Evolutionary conservation across 225 moss, liverwort and hornwort genomes (phyloP), one percentile per base, ranked within the genome.

Genomic region (Anthoceros angustus): DNA sequence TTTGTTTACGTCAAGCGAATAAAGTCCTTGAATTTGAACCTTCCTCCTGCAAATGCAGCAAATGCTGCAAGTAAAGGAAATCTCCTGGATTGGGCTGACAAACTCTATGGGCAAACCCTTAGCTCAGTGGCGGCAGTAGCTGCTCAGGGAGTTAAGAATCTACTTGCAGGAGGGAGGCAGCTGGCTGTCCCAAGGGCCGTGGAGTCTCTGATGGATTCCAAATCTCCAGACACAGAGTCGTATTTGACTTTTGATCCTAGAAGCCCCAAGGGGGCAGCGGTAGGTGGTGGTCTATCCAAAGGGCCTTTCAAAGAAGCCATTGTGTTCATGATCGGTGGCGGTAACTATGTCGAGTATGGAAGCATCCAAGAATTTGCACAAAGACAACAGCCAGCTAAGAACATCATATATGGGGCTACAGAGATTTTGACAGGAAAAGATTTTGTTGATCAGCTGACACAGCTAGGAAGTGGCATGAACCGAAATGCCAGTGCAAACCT

Each of bases 291-390:
- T 77, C 80, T 82, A 65, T 80, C 86, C 2, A 92, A 98, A 71
- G 95, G 95, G 65, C 91, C 91, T 6, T 98, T 88, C 64, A 98
- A 98, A 73, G 95, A 98, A 74, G 85, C 95, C 43, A 86, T 98
- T 70, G 88, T 98, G 61, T 98, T 98, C 72, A 98, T 92, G 92
- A 88, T 98, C 70, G 95, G 95, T 10, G 95, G 95, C 70, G 95
- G 95, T 42, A 98, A 98, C 73, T 91, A 98, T 72, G 72, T 84
- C 49, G 95, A 98, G 80, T 92, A 98, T 71, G 88, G 86, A 61
- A 92, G 95, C 72, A 79, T 98, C 72, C 95, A 98, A 71, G 88
- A 95, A 71, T 88, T 98, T 68, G 87, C 92, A 0, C 92, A 89
- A 66, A 83, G 92, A 67, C 92, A 98, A 74, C 92, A 92, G 81